Conservation (phyloP, 1,139 yeast genomes). For the Candida frijolesensis region DNA sequence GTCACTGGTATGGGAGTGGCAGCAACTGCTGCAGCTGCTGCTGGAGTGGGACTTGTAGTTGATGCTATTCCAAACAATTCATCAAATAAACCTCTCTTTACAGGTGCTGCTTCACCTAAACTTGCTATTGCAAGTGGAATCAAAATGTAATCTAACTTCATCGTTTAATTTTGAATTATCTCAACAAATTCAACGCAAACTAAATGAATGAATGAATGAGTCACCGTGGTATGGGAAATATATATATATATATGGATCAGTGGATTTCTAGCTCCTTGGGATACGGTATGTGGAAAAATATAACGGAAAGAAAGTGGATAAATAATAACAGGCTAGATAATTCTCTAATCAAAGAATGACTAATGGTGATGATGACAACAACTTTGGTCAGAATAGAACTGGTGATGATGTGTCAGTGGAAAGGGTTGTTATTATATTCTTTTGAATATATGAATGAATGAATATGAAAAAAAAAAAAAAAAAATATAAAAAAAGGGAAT, state of each 20-base stretch:
- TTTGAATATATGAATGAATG: not conserved
- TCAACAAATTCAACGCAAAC: not conserved
- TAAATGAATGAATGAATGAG: not conserved
- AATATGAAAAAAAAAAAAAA: not conserved
- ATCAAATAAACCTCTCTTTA: conserved; percentile 19
- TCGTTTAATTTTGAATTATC: not conserved
- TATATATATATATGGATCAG: not conserved
- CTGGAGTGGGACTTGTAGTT: conserved; percentile 12
- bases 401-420: not conserved
- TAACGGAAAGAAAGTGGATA: not conserved
- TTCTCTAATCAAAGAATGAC: not conserved
- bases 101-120: conserved; percentile 18
- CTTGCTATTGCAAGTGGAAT: conserved; percentile 14
- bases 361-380: not conserved
- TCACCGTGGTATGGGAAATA: not conserved
- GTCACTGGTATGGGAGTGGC: conserved; percentile 15
- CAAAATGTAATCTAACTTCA: conserved; percentile 13
- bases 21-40: conserved; percentile 17
- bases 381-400: not conserved
- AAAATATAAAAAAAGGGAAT: not conserved
- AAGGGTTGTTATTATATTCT: not conserved
- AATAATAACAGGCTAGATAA: not conserved
- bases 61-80: conserved; percentile 17
- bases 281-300: not conserved
- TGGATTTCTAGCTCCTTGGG: not conserved